Evolutionary conservation across 1,139 yeast genomes (phyloP).

Genomic region (Saccharomyces pastorianus): DNA sequence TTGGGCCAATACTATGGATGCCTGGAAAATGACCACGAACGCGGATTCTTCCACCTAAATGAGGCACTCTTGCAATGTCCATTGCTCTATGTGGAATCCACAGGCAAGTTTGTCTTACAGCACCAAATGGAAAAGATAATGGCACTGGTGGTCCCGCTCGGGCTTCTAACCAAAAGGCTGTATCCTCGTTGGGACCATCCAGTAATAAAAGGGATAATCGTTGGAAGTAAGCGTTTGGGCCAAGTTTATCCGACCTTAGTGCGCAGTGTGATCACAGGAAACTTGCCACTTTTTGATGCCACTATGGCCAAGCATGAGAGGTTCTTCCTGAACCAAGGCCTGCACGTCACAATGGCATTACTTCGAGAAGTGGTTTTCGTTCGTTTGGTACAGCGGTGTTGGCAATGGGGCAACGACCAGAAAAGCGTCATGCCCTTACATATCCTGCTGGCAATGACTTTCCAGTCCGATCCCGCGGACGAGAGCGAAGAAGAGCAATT

Average conservation of each 20-base stretch:
- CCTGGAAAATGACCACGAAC: conserved; percentile 17
- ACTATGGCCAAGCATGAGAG: conserved; percentile 40
- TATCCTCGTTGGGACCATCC: conserved; percentile 33
- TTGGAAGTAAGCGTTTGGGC: background rate
- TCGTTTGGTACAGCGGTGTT: conserved; percentile 45
- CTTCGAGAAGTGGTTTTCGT: conserved; percentile 47
- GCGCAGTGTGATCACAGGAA: conserved; percentile 36
- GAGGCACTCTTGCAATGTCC: conserved; percentile 19
- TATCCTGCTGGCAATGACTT: conserved; percentile 8
- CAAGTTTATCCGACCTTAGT: background rate
- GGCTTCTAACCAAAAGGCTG: conserved; percentile 38
- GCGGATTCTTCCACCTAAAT: conserved; percentile 16
- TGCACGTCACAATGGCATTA: conserved; percentile 55
- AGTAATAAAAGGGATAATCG: background rate
- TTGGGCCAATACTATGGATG: conserved; percentile 30
- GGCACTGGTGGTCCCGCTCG: conserved; percentile 48
- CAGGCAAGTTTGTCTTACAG: conserved; percentile 18
- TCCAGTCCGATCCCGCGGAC: background rate
- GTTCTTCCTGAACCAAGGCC: conserved; percentile 49
- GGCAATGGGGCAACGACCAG: conserved; percentile 16
- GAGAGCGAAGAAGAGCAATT: conserved; percentile 14
- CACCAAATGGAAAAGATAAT: conserved; percentile 36
- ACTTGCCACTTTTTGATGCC: conserved; percentile 42
- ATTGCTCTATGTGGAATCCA: conserved; percentile 29
- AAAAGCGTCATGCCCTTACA: conserved; percentile 18